phyloP scores from a whole-genome alignment of 2,329 filamentous ascomycete genomes.

The Dichotomopilus funicola region DNA sequence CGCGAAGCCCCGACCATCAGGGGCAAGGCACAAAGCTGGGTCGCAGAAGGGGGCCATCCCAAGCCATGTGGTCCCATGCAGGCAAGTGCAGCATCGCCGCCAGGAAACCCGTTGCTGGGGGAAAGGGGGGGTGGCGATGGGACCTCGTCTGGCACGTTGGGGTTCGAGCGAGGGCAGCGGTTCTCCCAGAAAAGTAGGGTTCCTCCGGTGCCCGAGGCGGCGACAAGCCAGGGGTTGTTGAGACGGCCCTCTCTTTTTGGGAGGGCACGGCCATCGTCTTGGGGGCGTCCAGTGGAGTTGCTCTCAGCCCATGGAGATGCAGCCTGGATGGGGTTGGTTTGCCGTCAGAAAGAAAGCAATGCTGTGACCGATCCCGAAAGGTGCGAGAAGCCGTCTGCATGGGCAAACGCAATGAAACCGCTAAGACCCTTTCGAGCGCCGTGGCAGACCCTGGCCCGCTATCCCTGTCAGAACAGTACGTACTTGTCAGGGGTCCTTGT shows the following conservation, averaged over 20 bases:
- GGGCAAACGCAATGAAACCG: constrained; percentile 24
- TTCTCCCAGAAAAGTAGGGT: too few relatives aligned
- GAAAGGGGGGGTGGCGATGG: too few relatives aligned
- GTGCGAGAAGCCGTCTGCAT: constrained; percentile 19
- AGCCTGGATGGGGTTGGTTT: constrained; percentile 13
- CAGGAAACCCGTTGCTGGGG: neutral
- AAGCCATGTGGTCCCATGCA: constrained; percentile 10
- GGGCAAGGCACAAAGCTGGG: constrained; percentile 9
- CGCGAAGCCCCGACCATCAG: constrained; percentile 13
- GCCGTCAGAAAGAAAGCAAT: constrained; percentile 14
- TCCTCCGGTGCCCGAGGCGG: neutral
- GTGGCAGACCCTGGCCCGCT: constrained; percentile 7
- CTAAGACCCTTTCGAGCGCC: constrained; percentile 22
- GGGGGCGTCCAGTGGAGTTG: constrained; percentile 5
- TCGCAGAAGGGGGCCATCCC: constrained; percentile 4
- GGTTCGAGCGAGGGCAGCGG: too few relatives aligned
- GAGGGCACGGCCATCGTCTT: constrained; percentile 8
- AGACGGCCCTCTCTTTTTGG: constrained; percentile 18
- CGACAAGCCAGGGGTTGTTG: constrained; percentile 17
- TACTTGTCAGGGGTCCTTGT: constrained; percentile 4
- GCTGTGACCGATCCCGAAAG: constrained; percentile 19
- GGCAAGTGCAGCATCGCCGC: neutral
- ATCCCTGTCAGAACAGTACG: constrained; percentile 16
- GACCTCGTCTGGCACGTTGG: too few relatives aligned
- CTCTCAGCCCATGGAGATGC: constrained; percentile 5